Evolutionary conservation across 108 stramenopile genomes (phyloP).

Genomic region (Cyclotella cryptica): DNA sequence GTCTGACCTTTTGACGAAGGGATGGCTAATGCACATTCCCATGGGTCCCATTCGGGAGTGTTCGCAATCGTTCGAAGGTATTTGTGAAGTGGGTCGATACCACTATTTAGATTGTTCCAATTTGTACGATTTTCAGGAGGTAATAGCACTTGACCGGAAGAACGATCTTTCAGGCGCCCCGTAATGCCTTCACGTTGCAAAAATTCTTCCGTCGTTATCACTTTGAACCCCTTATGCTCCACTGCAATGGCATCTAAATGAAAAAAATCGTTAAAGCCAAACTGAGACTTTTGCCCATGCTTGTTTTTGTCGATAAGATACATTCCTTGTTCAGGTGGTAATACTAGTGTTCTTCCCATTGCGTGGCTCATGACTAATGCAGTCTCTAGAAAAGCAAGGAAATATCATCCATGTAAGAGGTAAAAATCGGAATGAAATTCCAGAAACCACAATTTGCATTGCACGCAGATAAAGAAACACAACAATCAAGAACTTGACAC

Average conservation of each 20-base stretch:
- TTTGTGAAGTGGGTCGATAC: conserved; percentile 29
- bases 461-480: too few relatives aligned
- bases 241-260: conserved; percentile 66
- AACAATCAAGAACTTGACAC: too few relatives aligned
- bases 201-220: conserved; percentile 85
- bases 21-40: conserved; percentile 59
- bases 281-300: conserved; percentile 47
- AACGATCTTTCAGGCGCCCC: conserved; percentile 49
- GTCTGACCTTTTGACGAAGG: conserved; percentile 39
- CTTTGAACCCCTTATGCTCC: conserved; percentile 64
- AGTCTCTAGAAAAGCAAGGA: conserved; percentile 66
- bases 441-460: too few relatives aligned
- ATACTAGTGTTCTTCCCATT: conserved; percentile 91
- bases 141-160: conserved; percentile 50
- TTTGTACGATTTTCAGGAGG: conserved; percentile 72
- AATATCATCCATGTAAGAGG: background rate
- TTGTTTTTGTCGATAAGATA: conserved; percentile 72
- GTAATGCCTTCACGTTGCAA: conserved; percentile 62
- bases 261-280: conserved; percentile 82
- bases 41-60: conserved; percentile 53
- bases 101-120: conserved; percentile 37
- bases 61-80: conserved; percentile 57
- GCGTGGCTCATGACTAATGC: conserved; percentile 84
- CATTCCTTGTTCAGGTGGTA: conserved; percentile 89
- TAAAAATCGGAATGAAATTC: background rate